Evolutionary conservation across 306 rosid species (phyloP).

Genomic region (Inga leiocalycina): DNA sequence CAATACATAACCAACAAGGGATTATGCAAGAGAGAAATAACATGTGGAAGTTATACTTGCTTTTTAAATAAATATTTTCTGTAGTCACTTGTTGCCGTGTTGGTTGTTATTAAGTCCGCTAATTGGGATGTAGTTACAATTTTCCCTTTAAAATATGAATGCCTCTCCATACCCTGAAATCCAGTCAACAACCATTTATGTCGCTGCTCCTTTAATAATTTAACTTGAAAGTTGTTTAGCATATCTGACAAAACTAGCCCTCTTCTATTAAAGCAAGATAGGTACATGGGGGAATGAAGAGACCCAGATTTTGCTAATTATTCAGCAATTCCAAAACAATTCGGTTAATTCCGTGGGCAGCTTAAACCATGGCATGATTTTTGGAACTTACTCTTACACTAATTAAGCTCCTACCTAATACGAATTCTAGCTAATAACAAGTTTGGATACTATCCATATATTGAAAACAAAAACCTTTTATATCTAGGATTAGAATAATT

Average conservation of each 20-base stretch:
- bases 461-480: background rate
- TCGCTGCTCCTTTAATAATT: background rate
- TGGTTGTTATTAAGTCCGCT: too few species aligned
- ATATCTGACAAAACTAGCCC: constrained; percentile 33
- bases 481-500: background rate
- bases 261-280: constrained; percentile 37
- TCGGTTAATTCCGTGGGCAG: background rate
- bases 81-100: too few species aligned
- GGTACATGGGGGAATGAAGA: constrained; percentile 32
- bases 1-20: too few species aligned
- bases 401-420: background rate
- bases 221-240: constrained; percentile 26
- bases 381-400: background rate
- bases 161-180: background rate
- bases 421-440: background rate
- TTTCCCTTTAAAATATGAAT: background rate
- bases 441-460: background rate
- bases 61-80: too few species aligned
- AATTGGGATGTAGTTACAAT: too few species aligned
- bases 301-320: background rate
- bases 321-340: constrained; percentile 18
- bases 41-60: too few species aligned
- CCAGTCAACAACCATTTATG: background rate
- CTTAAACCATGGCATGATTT: constrained; percentile 31
- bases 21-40: too few species aligned